Evolutionary conservation across 306 rosid genomes (phyloP), one percentile per base, ranked within the genome.

Genomic region (Quercus gilva): DNA sequence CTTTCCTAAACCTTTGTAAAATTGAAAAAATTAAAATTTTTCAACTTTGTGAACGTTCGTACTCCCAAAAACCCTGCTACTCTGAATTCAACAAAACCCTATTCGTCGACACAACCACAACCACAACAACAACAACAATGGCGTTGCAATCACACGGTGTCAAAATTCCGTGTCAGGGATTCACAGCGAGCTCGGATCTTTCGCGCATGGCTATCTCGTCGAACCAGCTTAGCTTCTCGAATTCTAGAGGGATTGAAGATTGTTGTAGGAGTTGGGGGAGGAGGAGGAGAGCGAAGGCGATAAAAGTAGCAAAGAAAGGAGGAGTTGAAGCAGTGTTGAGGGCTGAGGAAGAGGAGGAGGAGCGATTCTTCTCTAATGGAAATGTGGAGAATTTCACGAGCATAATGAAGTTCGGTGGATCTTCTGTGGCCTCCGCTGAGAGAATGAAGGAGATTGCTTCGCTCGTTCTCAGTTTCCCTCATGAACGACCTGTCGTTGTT

Each of bases 371-470:
- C 76, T 45, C 51, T 28, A 82, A 75, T 43, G 92, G 84, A 31
- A 82, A 64, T 25, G 97, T 74, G 56, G 85, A 75, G 21, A 86
- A 84, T 68, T 92, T 83, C 68, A 87, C 92, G 2, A 86, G 94
- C 68, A 97, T 91, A 43, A 94, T 94, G 97, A 94, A 94, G 84
- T 94, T 94, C 56, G 98, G 98, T n/a, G 98, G 98, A 43, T 94
- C 98, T 25, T 94, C 98, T 0, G 79, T 94, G 76, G 93, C 97
- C 8, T 88, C 85, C 58, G 94, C 98, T 0, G 90, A 83, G 78
- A 88, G 97, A 81, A 91, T 94, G 92, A 92, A 81, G 67, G 97
- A 94, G 86, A 85, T 94, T 77, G 94, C 97, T 35, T 83, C 55
- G 69, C 98, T 94, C 43, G 83, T 92, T 73, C 87, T 85, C 49